These are phyloP conservation scores for Platanus orientalis DNA, from an alignment of 164 flowering plant genomes.

Conservation along the genomic window DNA sequence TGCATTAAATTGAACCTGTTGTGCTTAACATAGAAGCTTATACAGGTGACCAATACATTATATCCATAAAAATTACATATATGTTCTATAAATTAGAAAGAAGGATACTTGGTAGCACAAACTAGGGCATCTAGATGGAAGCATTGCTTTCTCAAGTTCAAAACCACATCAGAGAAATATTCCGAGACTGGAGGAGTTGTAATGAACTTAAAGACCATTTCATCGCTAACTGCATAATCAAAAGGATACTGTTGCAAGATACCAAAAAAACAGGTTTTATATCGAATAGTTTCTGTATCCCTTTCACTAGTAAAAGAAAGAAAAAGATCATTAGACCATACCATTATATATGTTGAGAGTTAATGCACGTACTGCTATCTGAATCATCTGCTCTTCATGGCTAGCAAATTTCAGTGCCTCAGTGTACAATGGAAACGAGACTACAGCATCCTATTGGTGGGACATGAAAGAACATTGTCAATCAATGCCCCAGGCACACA, in stretches of 20 bases:
- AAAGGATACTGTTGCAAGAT: constrained; percentile 30
- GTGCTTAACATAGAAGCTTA: not conserved
- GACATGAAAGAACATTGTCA: not conserved
- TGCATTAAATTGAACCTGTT: constrained; percentile 24
- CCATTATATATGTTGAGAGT: constrained; percentile 54
- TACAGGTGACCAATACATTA: not conserved
- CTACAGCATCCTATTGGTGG: constrained; percentile 40
- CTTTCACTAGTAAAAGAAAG: not conserved
- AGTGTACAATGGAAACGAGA: constrained; percentile 52
- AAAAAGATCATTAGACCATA: constrained; percentile 17
- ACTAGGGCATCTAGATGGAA: constrained; percentile 39
- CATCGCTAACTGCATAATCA: constrained; percentile 61
- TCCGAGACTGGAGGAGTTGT: constrained; percentile 51
- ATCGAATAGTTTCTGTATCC: constrained; percentile 1
- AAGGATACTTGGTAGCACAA: constrained; percentile 34
- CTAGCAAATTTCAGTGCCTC: constrained; percentile 60
- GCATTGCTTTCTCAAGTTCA: constrained; percentile 40
- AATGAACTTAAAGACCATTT: constrained; percentile 44
- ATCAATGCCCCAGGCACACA: not conserved
- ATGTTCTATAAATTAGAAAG: constrained; percentile 6
- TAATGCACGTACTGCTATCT: constrained; percentile 57
- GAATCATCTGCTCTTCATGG: constrained; percentile 71
- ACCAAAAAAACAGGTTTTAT: constrained; percentile 12
- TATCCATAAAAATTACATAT: constrained; percentile 10
- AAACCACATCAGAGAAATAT: constrained; percentile 50